phyloP scores from a whole-genome alignment of 139 green algal species.

The Chlorella sp. region DNA sequence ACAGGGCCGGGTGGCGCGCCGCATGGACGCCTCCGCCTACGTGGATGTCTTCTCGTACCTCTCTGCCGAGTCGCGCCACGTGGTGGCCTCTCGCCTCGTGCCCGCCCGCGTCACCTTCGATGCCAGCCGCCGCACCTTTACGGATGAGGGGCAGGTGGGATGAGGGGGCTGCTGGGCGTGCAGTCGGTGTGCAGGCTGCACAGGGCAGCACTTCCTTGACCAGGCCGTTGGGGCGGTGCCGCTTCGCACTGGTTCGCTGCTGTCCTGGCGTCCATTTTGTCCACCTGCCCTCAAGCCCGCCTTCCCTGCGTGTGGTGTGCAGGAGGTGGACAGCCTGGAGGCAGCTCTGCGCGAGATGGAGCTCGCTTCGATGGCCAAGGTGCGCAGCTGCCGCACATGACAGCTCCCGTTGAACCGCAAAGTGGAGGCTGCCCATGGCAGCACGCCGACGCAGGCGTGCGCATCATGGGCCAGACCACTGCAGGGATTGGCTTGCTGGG shows the following conservation, averaged over 20 bases:
- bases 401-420: too few species aligned
- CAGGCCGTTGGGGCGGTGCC: too few species aligned
- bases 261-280: too few species aligned
- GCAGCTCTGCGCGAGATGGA: slow-evolving; percentile 39
- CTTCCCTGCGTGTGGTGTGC: neutral
- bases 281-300: too few species aligned
- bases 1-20: slow-evolving; percentile 13
- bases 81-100: slow-evolving; percentile 21
- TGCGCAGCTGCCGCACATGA: neutral
- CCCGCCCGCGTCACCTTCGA: slow-evolving; percentile 44
- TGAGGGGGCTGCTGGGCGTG: neutral
- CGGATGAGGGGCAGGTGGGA: slow-evolving; percentile 27
- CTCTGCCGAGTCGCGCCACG: slow-evolving; percentile 10
- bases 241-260: too few species aligned
- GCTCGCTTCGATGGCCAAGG: slow-evolving; percentile 59
- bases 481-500: too few species aligned
- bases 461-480: too few species aligned
- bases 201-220: too few species aligned
- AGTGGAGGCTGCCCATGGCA: too few species aligned
- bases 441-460: too few species aligned
- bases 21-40: slow-evolving; percentile 33
- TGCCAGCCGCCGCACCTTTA: slow-evolving; percentile 3
- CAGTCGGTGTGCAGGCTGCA: neutral
- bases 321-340: slow-evolving; percentile 37
- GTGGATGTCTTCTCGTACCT: slow-evolving; percentile 54